These are phyloP conservation scores for Yamadazyma phyllophila DNA, from an alignment of 805 yeast genomes.

Conservation along the genomic window DNA sequence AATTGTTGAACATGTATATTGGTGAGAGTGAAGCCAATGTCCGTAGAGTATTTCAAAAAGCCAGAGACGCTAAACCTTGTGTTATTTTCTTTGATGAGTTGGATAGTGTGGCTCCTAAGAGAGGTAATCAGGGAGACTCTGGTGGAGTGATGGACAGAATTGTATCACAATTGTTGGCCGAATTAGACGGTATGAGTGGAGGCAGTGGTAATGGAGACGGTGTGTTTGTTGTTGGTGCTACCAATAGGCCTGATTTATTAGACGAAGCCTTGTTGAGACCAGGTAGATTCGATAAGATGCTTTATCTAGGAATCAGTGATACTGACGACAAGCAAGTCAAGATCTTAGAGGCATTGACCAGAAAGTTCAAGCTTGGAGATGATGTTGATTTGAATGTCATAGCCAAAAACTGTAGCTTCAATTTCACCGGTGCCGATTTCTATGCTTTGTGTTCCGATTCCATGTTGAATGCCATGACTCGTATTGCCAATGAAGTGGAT, in stretches of 20 bases:
- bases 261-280: conserved; percentile 94
- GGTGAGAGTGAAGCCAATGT: conserved; percentile 99
- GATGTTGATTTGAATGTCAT: conserved; percentile 58
- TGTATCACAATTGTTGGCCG: conserved; percentile 92
- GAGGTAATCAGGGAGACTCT: conserved; percentile 98
- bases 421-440: conserved; percentile 97
- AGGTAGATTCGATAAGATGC: conserved; percentile 92
- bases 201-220: conserved; percentile 66
- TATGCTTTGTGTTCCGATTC: conserved; percentile 95
- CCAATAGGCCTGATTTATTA: conserved; percentile 90
- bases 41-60: conserved; percentile 87
- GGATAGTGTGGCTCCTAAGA: conserved; percentile 96
- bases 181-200: conserved; percentile 93
- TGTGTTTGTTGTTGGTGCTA: conserved; percentile 98
- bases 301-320: conserved; percentile 90
- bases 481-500: conserved; percentile 80
- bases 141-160: conserved; percentile 99
- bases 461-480: conserved; percentile 93
- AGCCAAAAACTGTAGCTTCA: conserved; percentile 75
- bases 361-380: conserved; percentile 67
- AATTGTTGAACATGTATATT: conserved; percentile 92
- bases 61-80: conserved; percentile 96
- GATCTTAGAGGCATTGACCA: conserved; percentile 81
- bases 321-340: conserved; percentile 85
- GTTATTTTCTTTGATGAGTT: conserved; percentile 96